Percentiles rank a stretch among this genome's conserved stretches.
These are phyloP conservation scores for Umbelopsis sp. DNA, from an alignment of 192 early-diverging fungal genomes.

Conservation along the genomic window DNA sequence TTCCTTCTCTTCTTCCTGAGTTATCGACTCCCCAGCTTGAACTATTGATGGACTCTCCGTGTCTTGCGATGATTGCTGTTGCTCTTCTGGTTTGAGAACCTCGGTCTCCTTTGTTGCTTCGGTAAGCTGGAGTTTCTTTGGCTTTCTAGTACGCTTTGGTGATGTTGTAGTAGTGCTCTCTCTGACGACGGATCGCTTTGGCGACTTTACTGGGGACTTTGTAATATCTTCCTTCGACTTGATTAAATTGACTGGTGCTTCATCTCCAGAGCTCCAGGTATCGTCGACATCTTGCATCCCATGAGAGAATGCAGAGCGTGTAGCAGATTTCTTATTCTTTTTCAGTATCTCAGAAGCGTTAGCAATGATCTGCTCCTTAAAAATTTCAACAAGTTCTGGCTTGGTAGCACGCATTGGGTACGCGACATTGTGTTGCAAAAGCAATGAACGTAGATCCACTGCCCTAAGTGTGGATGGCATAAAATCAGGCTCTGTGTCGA, in stretches of 20 bases:
- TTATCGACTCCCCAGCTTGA: background rate
- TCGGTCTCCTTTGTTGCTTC: background rate
- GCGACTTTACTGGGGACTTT: background rate
- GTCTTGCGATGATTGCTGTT: background rate
- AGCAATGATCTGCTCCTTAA: background rate
- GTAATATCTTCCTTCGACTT: background rate
- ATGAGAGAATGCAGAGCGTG: background rate
- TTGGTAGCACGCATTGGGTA: slow-evolving; percentile 11
- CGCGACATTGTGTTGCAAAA: slow-evolving; percentile 16
- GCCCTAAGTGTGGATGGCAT: slow-evolving; percentile 6
- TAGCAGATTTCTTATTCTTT: background rate
- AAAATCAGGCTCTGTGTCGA: background rate
- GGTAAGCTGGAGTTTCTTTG: background rate
- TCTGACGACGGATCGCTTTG: background rate
- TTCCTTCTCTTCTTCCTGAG: background rate
- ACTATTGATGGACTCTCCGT: background rate
- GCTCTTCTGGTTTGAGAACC: background rate
- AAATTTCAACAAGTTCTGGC: slow-evolving; percentile 6
- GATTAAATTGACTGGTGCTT: slow-evolving; percentile 1
- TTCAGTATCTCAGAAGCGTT: background rate
- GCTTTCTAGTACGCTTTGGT: background rate
- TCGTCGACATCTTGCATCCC: background rate
- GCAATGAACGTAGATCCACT: slow-evolving; percentile 7
- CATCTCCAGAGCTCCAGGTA: slow-evolving; percentile 8
- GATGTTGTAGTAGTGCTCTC: background rate